These are phyloP conservation scores for Annona squamosa DNA, from an alignment of 164 flowering plant species.

Conservation along the genomic window DNA sequence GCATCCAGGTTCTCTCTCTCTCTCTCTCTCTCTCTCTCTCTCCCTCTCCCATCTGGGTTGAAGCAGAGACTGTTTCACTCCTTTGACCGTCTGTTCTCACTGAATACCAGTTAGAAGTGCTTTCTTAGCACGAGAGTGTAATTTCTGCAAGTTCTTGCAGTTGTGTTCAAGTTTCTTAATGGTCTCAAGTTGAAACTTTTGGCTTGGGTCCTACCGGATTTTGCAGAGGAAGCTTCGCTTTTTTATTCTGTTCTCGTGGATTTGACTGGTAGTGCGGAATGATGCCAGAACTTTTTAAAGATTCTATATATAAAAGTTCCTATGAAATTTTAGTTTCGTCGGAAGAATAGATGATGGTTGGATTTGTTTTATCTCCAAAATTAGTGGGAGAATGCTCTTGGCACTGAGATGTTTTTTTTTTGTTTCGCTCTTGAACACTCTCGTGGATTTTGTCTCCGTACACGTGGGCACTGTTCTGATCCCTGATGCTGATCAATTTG, in stretches of 20 bases:
- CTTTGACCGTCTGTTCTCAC: too few relatives aligned
- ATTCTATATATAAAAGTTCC: too few relatives aligned
- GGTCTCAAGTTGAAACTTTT: background rate
- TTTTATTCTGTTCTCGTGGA: background rate
- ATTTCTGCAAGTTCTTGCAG: too few relatives aligned
- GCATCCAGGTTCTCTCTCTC: constrained; percentile 3
- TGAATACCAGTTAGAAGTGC: too few relatives aligned
- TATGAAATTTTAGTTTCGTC: background rate
- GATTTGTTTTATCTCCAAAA: background rate
- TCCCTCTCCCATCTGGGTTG: constrained; percentile 1
- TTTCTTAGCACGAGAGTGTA: too few relatives aligned
- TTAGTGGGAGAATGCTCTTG: background rate
- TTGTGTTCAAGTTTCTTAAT: background rate
- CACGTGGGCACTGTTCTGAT: background rate
- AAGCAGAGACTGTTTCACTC: background rate
- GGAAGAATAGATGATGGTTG: background rate
- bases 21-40: constrained; percentile 5
- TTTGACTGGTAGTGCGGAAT: background rate
- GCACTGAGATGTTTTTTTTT: background rate
- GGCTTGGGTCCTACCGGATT: background rate
- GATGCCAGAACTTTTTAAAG: too few relatives aligned
- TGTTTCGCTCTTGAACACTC: background rate
- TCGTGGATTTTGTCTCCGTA: background rate
- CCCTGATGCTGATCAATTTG: background rate
- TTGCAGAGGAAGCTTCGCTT: background rate